Evolutionary conservation across 768 basidiomycete genomes (phyloP).

Genomic region (Leccinum variicolor): DNA sequence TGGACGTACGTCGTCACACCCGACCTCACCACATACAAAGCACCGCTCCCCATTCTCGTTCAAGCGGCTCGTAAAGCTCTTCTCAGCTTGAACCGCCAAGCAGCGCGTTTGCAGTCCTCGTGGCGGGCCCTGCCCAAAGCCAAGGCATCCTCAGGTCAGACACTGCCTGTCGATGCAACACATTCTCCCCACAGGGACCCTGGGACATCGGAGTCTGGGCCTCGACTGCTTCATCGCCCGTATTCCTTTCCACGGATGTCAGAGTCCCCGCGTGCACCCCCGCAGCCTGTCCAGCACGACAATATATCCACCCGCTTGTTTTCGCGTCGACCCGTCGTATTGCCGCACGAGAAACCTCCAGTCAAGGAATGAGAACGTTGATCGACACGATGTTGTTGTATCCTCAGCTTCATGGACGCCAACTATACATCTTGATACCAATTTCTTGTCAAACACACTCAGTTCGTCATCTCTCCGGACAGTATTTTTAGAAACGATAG

Average conservation of each 20-base stretch:
- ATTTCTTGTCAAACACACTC: background rate
- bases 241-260: background rate
- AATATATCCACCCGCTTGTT: background rate
- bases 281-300: background rate
- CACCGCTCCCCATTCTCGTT: slow-evolving; percentile 23
- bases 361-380: background rate
- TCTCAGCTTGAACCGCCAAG: slow-evolving; percentile 5
- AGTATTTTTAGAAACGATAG: no score
- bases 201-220: background rate
- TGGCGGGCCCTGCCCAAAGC: slow-evolving; percentile 8
- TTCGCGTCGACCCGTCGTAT: background rate
- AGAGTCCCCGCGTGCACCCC: background rate
- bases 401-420: background rate
- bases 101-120: slow-evolving; percentile 7
- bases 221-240: background rate
- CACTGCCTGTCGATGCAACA: background rate
- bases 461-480: background rate
- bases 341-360: background rate
- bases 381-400: background rate
- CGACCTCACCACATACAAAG: slow-evolving; percentile 21
- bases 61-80: slow-evolving; percentile 22
- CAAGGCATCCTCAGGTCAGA: background rate
- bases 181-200: background rate
- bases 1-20: slow-evolving; percentile 32
- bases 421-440: background rate